A percentile compares a stretch with the other conserved stretches of the same genome.
Evolutionary conservation across 352 stramenopile species (phyloP).

Genomic region (Globisporangium splendens): DNA sequence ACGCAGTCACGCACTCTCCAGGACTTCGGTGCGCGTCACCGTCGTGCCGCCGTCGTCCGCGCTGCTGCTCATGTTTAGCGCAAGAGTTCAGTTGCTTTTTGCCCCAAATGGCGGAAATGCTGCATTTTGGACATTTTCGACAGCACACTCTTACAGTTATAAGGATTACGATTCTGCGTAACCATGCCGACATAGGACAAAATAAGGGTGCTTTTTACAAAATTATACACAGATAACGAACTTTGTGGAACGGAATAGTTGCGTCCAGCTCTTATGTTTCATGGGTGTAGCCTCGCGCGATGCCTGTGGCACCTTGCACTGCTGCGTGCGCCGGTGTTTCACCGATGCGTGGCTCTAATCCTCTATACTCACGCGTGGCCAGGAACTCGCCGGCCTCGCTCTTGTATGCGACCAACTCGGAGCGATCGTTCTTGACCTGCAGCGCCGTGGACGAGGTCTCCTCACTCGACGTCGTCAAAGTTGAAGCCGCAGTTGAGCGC

Average conservation of each 20-base stretch:
- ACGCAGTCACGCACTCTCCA: conserved; percentile 37
- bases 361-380: conserved; percentile 64
- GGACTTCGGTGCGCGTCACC: conserved; percentile 45
- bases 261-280: conserved; percentile 27
- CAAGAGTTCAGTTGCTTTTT: background rate
- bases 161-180: background rate
- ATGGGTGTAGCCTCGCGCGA: conserved; percentile 73
- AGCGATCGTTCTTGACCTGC: conserved; percentile 48
- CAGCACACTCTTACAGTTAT: background rate
- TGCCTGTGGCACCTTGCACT: conserved; percentile 67
- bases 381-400: conserved; percentile 79
- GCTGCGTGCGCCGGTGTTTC: conserved; percentile 77
- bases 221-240: background rate
- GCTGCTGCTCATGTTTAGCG: conserved; percentile 16
- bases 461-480: conserved; percentile 5
- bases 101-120: background rate
- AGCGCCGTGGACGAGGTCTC: conserved; percentile 36
- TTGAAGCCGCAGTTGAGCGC: conserved; percentile 1
- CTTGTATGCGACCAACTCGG: conserved; percentile 55
- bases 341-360: conserved; percentile 77
- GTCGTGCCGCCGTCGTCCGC: conserved; percentile 23
- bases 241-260: background rate
- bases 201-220: background rate
- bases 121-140: background rate
- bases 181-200: background rate